A percentile compares a stretch with the other conserved stretches of the same genome.
These are phyloP conservation scores for Solioccasus polychromus DNA, from an alignment of 768 basidiomycete species.

Conservation along the genomic window DNA sequence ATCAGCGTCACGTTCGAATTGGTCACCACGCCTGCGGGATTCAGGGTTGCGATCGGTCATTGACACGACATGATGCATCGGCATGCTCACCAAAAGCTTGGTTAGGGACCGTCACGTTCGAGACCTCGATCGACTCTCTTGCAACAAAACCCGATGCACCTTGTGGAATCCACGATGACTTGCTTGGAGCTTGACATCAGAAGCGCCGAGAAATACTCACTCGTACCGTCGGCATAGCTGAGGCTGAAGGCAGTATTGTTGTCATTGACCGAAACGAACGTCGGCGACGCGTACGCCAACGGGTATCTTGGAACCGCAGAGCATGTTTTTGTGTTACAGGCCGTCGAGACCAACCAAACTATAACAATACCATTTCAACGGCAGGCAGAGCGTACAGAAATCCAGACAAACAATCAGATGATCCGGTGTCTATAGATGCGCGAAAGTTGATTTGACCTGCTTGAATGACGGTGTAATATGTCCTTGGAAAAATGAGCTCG, in stretches of 20 bases:
- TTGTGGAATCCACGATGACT: constrained; percentile 27
- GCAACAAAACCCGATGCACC: constrained; percentile 71
- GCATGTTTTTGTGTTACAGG: constrained; percentile 56
- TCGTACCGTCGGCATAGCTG: constrained; percentile 65
- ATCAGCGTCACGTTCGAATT: constrained; percentile 59
- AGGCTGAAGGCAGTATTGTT: constrained; percentile 61
- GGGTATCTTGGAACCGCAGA: constrained; percentile 66
- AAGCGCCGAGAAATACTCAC: constrained; percentile 39
- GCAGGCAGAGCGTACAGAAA: background rate
- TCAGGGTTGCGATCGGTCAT: constrained; percentile 1
- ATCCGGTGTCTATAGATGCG: constrained; percentile 71
- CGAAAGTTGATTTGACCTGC: constrained; percentile 65
- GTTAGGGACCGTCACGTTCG: constrained; percentile 55
- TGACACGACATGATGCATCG: constrained; percentile 1
- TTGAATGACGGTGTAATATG: constrained; percentile 63
- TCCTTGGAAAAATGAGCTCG: constrained; percentile 38
- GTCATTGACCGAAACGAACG: constrained; percentile 57
- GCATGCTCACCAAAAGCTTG: constrained; percentile 64
- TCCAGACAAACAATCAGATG: constrained; percentile 32
- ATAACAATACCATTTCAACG: constrained; percentile 21
- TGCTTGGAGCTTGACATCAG: background rate
- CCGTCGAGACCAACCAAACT: constrained; percentile 68
- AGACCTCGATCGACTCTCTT: constrained; percentile 55
- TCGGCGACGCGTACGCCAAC: constrained; percentile 59
- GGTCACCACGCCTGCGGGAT: constrained; percentile 52